Percentiles rank a stretch among this genome's conserved stretches.
These are phyloP conservation scores for Meyerozyma smithsonii DNA, from an alignment of 1,139 yeast genomes.

Conservation along the genomic window DNA sequence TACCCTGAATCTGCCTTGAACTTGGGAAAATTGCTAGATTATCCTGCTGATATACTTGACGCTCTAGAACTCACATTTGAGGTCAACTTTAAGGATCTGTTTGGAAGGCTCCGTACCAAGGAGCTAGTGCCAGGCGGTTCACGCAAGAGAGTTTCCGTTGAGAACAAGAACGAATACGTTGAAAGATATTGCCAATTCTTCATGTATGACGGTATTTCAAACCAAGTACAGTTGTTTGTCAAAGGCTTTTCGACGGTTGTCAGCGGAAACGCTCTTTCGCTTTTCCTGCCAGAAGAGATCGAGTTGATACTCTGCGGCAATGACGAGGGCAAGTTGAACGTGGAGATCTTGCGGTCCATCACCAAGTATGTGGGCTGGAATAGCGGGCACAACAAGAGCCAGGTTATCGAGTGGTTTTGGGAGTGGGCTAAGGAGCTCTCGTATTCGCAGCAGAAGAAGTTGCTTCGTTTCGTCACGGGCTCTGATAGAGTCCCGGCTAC, in stretches of 20 bases:
- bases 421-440: constrained; percentile 50
- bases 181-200: constrained; percentile 57
- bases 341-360: constrained; percentile 60
- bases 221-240: constrained; percentile 54
- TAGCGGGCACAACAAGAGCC: constrained; percentile 30
- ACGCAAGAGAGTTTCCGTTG: constrained; percentile 44
- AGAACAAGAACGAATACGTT: constrained; percentile 59
- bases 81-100: constrained; percentile 33
- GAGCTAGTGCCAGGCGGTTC: constrained; percentile 60
- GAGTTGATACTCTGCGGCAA: constrained; percentile 78
- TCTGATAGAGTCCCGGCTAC: constrained; percentile 92
- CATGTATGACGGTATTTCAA: constrained; percentile 48
- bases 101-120: constrained; percentile 33
- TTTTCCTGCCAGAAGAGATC: constrained; percentile 79
- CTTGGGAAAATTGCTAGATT: constrained; percentile 49
- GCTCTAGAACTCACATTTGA: constrained; percentile 34
- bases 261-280: constrained; percentile 73
- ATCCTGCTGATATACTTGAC: constrained; percentile 25
- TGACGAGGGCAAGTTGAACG: constrained; percentile 60
- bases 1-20: constrained; percentile 65
- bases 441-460: constrained; percentile 49
- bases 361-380: constrained; percentile 69
- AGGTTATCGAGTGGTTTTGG: constrained; percentile 80
- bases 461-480: constrained; percentile 80
- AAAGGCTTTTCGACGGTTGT: constrained; percentile 72